Percentiles rank a stretch among this genome's conserved stretches.
These are phyloP conservation scores for Entoloma clypeatum DNA, from an alignment of 1,284 basidiomycete species.

Conservation along the genomic window DNA sequence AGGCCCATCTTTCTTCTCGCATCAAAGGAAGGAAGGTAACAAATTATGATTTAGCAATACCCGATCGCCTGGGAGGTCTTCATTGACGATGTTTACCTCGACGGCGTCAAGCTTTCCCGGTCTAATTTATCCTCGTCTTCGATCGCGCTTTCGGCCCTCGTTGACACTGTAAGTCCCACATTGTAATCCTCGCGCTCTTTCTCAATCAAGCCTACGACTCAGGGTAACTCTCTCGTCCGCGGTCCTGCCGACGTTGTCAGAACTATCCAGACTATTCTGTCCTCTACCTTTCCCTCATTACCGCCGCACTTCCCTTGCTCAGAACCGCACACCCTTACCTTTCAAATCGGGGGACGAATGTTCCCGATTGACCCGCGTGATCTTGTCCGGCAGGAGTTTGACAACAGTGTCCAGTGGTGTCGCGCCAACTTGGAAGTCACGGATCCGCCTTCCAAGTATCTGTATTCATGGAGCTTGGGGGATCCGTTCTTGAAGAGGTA, in stretches of 20 bases:
- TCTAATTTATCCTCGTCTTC: conserved; percentile 36
- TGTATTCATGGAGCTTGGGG: conserved; percentile 54
- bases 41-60: conserved; percentile 20
- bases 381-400: conserved; percentile 44
- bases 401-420: conserved; percentile 41
- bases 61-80: conserved; percentile 55
- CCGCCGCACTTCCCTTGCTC: conserved; percentile 41
- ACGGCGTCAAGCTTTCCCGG: conserved; percentile 45
- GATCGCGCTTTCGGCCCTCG: conserved; percentile 43
- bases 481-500: conserved; percentile 52
- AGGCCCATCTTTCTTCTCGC: conserved; percentile 8
- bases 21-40: background rate
- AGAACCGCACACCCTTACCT: conserved; percentile 50
- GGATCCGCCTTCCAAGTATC: conserved; percentile 38
- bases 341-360: conserved; percentile 57
- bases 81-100: conserved; percentile 55
- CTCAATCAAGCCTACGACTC: background rate
- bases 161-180: conserved; percentile 43
- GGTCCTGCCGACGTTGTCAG: conserved; percentile 52
- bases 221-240: conserved; percentile 56
- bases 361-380: conserved; percentile 70
- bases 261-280: conserved; percentile 36
- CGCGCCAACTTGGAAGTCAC: conserved; percentile 51
- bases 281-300: too few species aligned
- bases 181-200: background rate